Conservation (phyloP, 2,329 filamentous ascomycete genomes). For the Paramyrothecium sp. region DNA sequence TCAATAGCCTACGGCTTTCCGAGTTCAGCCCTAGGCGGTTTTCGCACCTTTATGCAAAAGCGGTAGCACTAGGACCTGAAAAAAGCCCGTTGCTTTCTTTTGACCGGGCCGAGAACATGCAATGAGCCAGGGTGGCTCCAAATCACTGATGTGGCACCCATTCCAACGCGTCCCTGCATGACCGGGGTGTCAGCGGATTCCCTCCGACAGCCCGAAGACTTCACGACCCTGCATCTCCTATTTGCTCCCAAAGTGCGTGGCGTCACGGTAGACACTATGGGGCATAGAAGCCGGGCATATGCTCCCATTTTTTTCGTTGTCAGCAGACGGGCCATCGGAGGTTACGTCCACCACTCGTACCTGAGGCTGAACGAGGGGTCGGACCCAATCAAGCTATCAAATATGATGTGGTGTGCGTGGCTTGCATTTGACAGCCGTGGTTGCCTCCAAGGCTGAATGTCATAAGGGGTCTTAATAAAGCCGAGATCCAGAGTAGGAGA, state of each 20-base stretch:
- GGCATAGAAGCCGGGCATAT: neutral
- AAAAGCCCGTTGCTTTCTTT: neutral
- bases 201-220: neutral
- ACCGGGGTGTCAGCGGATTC: neutral
- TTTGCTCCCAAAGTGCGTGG: neutral
- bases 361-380: neutral
- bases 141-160: neutral
- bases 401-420: neutral
- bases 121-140: neutral
- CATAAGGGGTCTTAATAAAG: too few relatives aligned
- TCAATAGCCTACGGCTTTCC: neutral
- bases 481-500: too few relatives aligned
- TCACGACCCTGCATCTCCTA: neutral
- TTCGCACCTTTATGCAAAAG: neutral
- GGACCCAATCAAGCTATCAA: neutral
- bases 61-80: neutral
- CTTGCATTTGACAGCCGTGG: neutral
- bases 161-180: neutral
- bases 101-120: neutral
- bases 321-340: neutral
- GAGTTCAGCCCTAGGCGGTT: neutral
- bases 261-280: neutral
- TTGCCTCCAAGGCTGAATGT: neutral
- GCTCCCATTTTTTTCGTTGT: neutral
- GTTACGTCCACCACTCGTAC: neutral